Evolutionary conservation across 2,329 filamentous ascomycete genomes (phyloP), one percentile per base, ranked within the genome.

Genomic region (Byssothecium circinans): DNA sequence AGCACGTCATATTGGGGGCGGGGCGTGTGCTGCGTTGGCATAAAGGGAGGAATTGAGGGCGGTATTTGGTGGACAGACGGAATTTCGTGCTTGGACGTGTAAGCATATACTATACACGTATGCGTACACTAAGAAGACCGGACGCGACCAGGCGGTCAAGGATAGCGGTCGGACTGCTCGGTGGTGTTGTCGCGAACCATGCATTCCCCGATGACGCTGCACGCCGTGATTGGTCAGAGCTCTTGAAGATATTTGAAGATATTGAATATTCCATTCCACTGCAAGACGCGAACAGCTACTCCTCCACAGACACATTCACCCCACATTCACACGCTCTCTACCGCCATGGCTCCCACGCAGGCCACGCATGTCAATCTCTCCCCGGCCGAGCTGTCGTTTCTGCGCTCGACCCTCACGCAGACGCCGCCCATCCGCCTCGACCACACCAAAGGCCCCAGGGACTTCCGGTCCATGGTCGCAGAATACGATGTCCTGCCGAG

Each of bases 311-410:
- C 17, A 7, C 35, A 22, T 49, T 41, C 40, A 37, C 45, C 39
- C 45, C 39, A 51, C 40, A 43, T 48, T 40, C 33, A 41, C n/a
- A n/a, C n/a, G n/a, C n/a, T n/a, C n/a, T n/a, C n/a, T n/a, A 15
- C 54, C 43, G 43, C 50, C n/a, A 69, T 69, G 68, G 57, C 65
- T 23, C 69, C 69, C 44, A 54, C 64, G 45, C 60, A 62, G 52
- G 27, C 54, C 37, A 54, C 82, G 84, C 74, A 82, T 84, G 64
- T 82, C 36, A 85, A 90, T 61, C 86, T 97, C 72, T 96, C 91
- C 44, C 92, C 94, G 39, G 91, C 94, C 65, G 94, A 99, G 77
- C 88, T 99, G 64, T 91, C 91, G 61, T 99, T 96, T 77, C 84
- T 97, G 42, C 90, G 95, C 79, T 84, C 83, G 56, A 91, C 92